Conservation (phyloP, 1,284 basidiomycete genomes). For the Pseudozyma sp. region DNA sequence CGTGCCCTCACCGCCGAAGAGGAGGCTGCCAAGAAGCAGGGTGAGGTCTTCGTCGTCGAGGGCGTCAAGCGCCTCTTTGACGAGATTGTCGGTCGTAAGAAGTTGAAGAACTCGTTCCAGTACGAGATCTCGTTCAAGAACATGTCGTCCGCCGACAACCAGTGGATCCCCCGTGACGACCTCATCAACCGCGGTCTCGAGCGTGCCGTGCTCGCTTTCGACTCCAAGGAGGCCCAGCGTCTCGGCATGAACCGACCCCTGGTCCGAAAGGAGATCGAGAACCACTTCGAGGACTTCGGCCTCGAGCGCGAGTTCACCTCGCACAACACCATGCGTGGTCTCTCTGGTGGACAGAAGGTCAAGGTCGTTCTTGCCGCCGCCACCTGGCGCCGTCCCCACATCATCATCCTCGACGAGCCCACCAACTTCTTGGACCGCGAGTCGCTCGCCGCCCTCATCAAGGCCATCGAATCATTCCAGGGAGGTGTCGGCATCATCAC, state of each 20-base stretch:
- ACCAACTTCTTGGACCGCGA: conserved; percentile 69
- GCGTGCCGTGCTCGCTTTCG: conserved; percentile 66
- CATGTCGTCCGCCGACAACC: conserved; percentile 68
- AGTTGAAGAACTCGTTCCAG: conserved; percentile 69
- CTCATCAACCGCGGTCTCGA: conserved; percentile 66
- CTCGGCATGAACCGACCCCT: conserved; percentile 67
- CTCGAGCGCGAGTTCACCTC: conserved; percentile 69
- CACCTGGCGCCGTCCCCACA: conserved; percentile 68
- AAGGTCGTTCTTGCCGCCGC: conserved; percentile 68
- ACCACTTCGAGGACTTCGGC: conserved; percentile 69
- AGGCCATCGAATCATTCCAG: conserved; percentile 67
- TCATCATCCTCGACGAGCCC: conserved; percentile 68
- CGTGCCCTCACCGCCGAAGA: conserved; percentile 63
- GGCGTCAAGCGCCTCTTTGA: conserved; percentile 68
- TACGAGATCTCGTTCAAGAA: conserved; percentile 69
- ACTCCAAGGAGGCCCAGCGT: conserved; percentile 65
- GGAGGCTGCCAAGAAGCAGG: conserved; percentile 65
- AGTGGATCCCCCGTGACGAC: conserved; percentile 66
- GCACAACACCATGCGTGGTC: conserved; percentile 69
- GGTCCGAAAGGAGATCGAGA: conserved; percentile 68
- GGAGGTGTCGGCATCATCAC: conserved; percentile 68
- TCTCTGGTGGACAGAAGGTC: conserved; percentile 69
- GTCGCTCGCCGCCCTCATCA: conserved; percentile 68
- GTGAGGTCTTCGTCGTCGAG: conserved; percentile 65
- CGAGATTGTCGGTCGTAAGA: conserved; percentile 67